Evolutionary conservation across 257 asterid species (phyloP), one percentile per base, ranked within the genome.

Genomic region (Solanum sitiens): DNA sequence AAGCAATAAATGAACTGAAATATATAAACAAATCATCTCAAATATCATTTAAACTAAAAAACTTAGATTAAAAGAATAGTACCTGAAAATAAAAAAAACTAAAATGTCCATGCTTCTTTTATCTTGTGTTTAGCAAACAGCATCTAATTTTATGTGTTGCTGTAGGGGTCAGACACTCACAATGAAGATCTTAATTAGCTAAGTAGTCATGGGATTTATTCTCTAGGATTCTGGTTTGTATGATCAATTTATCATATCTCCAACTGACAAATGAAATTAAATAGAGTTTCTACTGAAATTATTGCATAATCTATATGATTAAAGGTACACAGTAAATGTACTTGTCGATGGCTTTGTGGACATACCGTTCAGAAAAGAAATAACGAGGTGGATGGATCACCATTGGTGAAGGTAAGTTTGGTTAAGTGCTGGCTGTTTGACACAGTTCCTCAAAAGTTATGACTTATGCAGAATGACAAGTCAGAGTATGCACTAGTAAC

Each of bases 141-240:
- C 59, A 80, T 80, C 85, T 45, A 16, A 79, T 16, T 45, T 45
- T 27, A 2, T 45, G 83, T 53, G 35, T 86, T 88, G 74, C 87
- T 89, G 90, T 97, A 97, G 99, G 98, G 85, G 95, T 95, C 84
- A 97, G 99, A 97, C 89, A 98, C 99, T 88, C 99, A 94, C 84
- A 97, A 94, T 47, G 99, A 97, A 91, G 99, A 97, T 90, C 98
- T 95, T 89, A 35, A 37, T 37, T 37, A 95, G 95, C 92, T 99
- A 96, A 94, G 98, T 96, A 87, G 98, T 94, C 89, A 94, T 98
- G 90, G 99, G 98, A 87, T 97, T 96, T 93, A 89, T 97, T 96
- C 94, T 97, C 99, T 88, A 93, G 84, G 88, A 95, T 95, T 93
- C 89, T 96, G 99, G 98, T 97, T 80, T 47, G 85, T 80, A 30